phyloP scores from a whole-genome alignment of 805 yeast genomes.

The Candida pini region DNA sequence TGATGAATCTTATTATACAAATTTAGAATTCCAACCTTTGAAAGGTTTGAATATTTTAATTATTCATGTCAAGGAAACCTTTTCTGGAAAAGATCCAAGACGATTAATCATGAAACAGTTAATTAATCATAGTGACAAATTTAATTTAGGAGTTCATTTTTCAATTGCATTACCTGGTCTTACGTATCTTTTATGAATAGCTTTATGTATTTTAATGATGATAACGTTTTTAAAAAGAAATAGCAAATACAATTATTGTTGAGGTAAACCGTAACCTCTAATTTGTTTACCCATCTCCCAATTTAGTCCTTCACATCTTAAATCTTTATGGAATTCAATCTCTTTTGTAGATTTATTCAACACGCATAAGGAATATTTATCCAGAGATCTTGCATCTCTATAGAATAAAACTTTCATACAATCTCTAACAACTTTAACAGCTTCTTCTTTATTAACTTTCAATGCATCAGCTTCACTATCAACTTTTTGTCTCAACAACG shows the following conservation, averaged over 20 bases:
- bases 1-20: constrained; percentile 11
- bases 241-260: constrained; percentile 13
- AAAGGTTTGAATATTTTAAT: constrained; percentile 42
- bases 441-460: constrained; percentile 66
- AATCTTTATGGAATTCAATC: constrained; percentile 49
- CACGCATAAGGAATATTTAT: constrained; percentile 76
- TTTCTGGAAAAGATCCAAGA: constrained; percentile 48
- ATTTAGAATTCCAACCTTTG: constrained; percentile 29
- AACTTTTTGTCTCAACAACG: constrained; percentile 78
- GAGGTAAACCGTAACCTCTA: constrained; percentile 71
- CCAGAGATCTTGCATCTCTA: constrained; percentile 92
- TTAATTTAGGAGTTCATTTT: constrained; percentile 39
- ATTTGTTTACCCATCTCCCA: constrained; percentile 91
- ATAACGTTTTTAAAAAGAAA: background rate
- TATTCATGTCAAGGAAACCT: constrained; percentile 46
- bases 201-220: background rate
- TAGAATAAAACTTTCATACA: constrained; percentile 93
- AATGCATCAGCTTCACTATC: constrained; percentile 73
- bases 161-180: constrained; percentile 54
- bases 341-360: constrained; percentile 58
- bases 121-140: constrained; percentile 30
- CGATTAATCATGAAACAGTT: constrained; percentile 45
- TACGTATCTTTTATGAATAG: constrained; percentile 28
- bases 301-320: constrained; percentile 67
- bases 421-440: constrained; percentile 69